phyloP scores from a whole-genome alignment of 768 basidiomycete genomes.

The Naematelia aurantialba region DNA sequence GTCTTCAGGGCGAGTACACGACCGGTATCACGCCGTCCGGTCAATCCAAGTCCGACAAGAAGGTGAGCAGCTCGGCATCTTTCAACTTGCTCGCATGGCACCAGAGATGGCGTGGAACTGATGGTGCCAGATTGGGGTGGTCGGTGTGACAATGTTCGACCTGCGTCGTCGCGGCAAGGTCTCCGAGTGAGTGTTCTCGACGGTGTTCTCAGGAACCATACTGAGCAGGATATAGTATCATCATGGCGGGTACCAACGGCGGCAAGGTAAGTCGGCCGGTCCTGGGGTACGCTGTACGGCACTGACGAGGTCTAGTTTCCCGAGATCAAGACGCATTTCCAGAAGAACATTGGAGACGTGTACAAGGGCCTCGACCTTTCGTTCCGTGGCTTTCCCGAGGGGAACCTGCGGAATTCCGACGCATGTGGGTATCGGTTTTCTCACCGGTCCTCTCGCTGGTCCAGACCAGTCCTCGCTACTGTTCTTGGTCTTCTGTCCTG shows the following conservation, averaged over 20 bases:
- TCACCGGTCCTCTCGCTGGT: no score
- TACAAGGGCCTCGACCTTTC: slow-evolving; percentile 84
- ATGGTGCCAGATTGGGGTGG: slow-evolving; percentile 60
- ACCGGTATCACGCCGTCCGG: slow-evolving; percentile 90
- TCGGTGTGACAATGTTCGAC: slow-evolving; percentile 84
- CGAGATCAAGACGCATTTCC: slow-evolving; percentile 72
- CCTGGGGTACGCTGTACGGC: no score
- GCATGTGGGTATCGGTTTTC: slow-evolving; percentile 63
- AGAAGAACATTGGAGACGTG: slow-evolving; percentile 72
- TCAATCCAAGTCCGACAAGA: slow-evolving; percentile 93
- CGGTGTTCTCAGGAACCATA: background rate
- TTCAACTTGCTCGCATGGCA: background rate
- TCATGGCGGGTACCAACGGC: slow-evolving; percentile 87
- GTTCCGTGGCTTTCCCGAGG: slow-evolving; percentile 78
- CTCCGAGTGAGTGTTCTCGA: slow-evolving; percentile 18
- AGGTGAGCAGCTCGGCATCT: slow-evolving; percentile 55
- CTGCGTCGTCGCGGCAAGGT: slow-evolving; percentile 78
- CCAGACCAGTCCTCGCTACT: no score
- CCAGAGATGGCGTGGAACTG: background rate
- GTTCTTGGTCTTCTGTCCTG: no score
- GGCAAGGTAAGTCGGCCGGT: slow-evolving; percentile 53
- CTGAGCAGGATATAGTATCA: slow-evolving; percentile 37
- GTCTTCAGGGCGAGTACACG: slow-evolving; percentile 74
- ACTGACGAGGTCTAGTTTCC: slow-evolving; percentile 78
- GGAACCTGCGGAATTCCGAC: slow-evolving; percentile 65